Base-by-base conservation (phyloP, 1,284 basidiomycete species). In the Moniliophthora roreri region DNA sequence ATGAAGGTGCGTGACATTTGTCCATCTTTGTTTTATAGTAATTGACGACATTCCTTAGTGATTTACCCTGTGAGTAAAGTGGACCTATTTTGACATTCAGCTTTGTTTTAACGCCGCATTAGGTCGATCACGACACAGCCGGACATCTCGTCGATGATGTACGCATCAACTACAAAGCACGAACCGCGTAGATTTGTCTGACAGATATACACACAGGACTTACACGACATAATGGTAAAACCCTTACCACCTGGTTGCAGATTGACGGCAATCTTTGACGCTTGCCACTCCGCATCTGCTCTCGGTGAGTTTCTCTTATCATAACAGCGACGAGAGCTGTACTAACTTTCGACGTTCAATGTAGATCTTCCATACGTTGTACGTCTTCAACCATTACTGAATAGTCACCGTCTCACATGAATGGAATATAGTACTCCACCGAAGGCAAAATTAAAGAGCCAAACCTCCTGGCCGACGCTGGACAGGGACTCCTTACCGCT, bases 361-460 rank as follows among this genome's bases (percentile, higher is more conserved):
- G 34, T 50, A 81, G 83, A 86, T 63, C 72, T 85, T 34, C 82
- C 82, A 8, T 86, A 84, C 63, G 76, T 81, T 42, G 82, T 84
- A 62, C 45, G 76, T 66, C 23, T 36, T 15, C 6, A 32, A 6
- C 11, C 28, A 11, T 28, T 21, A 39, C 51, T 7, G 16, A 42
- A 24, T 41, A 51, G n/a, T 32, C 32, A 45, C 9, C 15, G 16
- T 23, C 40, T 21, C n/a, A 35, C 40, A 1, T 34, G 37, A 37
- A 13, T 16, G 41, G 32, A 8, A 44, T 38, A 6, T 49, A 89
- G 85, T 97, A 96, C 73, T 89, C 91, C 26, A 95, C 93, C 5
- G 91, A 95, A 70, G 94, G 94, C 51, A 95, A 91, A 65, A 77
- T 97, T 69, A 97, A 97, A 70, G 93, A 95, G 66, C 91, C 93